Evolutionary conservation across 352 stramenopile species (phyloP), one percentile per base, ranked within the genome.

Genomic region (Globisporangium mamillatum): DNA sequence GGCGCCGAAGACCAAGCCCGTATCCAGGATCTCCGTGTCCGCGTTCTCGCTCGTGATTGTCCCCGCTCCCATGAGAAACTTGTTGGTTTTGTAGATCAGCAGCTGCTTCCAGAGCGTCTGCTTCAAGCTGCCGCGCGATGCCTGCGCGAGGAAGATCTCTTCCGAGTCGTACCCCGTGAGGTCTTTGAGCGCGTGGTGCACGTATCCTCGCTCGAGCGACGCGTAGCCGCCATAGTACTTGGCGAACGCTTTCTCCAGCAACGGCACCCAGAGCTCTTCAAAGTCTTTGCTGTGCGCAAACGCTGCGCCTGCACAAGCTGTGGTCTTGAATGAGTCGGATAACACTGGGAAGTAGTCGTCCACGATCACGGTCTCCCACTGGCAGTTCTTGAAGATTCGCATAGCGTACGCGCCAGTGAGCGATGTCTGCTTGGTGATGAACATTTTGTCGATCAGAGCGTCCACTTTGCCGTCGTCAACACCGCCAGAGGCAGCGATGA

Each of bases 241-340:
- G 14, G 92, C 92, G 34, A 96, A 95, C 8, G 91, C 91, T 73
- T 98, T 98, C 69, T 98, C 92, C n/a, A 98, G 73, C 22, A 98
- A 69, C 27, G 92, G 88, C 3, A 98, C 90, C 93, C 93, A 98
- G 46, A 98, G 79, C 66, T 98, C 92, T 72, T 95, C 85, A 70
- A 96, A 94, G 46, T 94, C 80, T 6, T 79, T 79, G 67, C 85
- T 96, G 73, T 98, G 88, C 5, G 89, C 92, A 60, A 96, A 94
- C 18, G 92, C 93, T 3, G 86, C 86, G 3, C 92, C 92, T 38
- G 86, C 91, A 57, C 86, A 88, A 52, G 75, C 38, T 20, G 73
- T 83, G 50, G 80, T 68, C 36, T 80, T 82, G 52, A 68, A 66
- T 5, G 74, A 69, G 48, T 94, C 78, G 12, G 74, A 70, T 0